Conservation (phyloP, 2,329 filamentous ascomycete genomes). For the Zopfia rhizophila region DNA sequence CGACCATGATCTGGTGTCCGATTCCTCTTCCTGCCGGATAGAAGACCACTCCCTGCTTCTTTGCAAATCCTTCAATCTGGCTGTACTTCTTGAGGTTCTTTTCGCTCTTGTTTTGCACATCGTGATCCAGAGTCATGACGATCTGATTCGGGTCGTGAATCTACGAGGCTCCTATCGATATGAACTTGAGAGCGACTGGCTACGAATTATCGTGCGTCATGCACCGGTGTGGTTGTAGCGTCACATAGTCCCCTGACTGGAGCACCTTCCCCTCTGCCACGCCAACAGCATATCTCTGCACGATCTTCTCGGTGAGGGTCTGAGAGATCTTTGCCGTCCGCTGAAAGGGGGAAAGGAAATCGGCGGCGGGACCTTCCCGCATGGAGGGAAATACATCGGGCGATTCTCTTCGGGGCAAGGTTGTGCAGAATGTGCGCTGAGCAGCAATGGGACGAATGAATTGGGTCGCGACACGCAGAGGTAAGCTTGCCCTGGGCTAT, state of each 20-base stretch:
- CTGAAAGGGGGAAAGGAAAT: constrained; percentile 78
- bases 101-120: constrained; percentile 84
- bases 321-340: constrained; percentile 66
- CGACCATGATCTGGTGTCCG: constrained; percentile 92
- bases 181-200: constrained; percentile 81
- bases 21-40: constrained; percentile 83
- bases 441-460: constrained; percentile 32
- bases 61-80: constrained; percentile 84
- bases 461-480: constrained; percentile 37
- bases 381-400: constrained; percentile 68
- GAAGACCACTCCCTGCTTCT: constrained; percentile 79
- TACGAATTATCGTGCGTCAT: constrained; percentile 91
- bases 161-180: constrained; percentile 80
- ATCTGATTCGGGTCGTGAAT: constrained; percentile 78
- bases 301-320: constrained; percentile 92
- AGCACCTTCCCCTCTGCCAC: constrained; percentile 80
- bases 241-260: constrained; percentile 84
- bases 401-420: constrained; percentile 30
- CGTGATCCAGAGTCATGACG: constrained; percentile 87
- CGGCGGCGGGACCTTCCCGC: constrained; percentile 67
- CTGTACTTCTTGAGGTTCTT: constrained; percentile 84
- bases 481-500: constrained; percentile 38
- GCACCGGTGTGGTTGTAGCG: constrained; percentile 74
- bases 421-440: constrained; percentile 40
- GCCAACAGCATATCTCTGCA: constrained; percentile 82